Base-by-base conservation (phyloP, 768 basidiomycete species). In the Lactarius psammicola region DNA sequence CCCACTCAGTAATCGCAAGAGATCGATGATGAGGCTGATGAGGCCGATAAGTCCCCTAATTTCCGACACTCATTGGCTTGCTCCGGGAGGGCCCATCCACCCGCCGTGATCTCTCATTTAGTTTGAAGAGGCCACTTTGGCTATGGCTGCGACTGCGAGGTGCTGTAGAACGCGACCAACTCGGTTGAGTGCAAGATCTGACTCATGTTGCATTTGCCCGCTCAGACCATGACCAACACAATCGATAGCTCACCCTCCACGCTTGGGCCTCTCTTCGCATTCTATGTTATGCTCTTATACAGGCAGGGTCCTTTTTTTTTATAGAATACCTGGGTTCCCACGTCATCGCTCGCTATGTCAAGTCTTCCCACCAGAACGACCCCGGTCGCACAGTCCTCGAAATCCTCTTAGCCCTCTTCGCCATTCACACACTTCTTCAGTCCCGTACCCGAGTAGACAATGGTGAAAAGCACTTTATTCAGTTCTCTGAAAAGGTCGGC, bases 331-430 rank as follows among this genome's bases (percentile, higher is more conserved):
- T 9, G 92, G 92, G 55, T 94, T 91, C 9, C n/a, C 86, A 87
- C 3, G 89, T 94, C 66, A 77, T 94, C 66, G 85, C 90, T 68
- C 90, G 95, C 71, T 97, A 97, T 75, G 90, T 99, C 79, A 89
- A 86, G 78, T 94, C 92, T 31, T 95, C 93, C 0, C 95, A 98
- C 76, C 91, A 91, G 76, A 91, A 99, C 74, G 96, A 99, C 77
- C 97, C 97, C 1, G 92, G 90, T 38, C 82, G 97, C 61, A 94
- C 94, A 0, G n/a, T n/a, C n/a, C n/a, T n/a, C n/a, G n/a, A n/a
- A n/a, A n/a, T n/a, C n/a, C n/a, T 38, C 38, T 38, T 17, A 11
- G 5, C 15, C 38, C 5, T 92, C 53, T 97, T 98, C 71, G 94
- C 92, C 26, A 83, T 98, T 60, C 80, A 93, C 64, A 98, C 96